A percentile compares a stretch with the other conserved stretches of the same genome.
Conservation (phyloP, 1,139 yeast species). For the Yamadazyma kanchanaburiensis region DNA sequence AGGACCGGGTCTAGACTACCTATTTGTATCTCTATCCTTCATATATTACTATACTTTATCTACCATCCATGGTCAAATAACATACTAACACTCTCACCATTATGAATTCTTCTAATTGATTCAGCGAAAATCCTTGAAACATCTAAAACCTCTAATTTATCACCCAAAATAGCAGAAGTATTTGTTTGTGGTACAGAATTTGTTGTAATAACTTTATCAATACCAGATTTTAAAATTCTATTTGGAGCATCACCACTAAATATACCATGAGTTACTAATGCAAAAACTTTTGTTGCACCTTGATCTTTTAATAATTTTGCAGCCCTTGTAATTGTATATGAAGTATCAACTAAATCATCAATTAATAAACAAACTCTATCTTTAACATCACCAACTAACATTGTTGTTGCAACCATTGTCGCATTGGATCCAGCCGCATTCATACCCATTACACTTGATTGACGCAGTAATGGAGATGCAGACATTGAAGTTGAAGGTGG, state of each 20-base stretch:
- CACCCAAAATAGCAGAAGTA: slow-evolving; percentile 52
- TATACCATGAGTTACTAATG: slow-evolving; percentile 88
- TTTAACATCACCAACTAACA: slow-evolving; percentile 91
- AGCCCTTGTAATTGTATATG: slow-evolving; percentile 87
- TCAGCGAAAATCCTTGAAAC: slow-evolving; percentile 88
- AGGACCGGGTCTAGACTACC: no score
- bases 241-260: slow-evolving; percentile 89
- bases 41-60: background rate
- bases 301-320: slow-evolving; percentile 88
- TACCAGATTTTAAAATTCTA: slow-evolving; percentile 62
- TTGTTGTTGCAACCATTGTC: slow-evolving; percentile 60
- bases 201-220: slow-evolving; percentile 87
- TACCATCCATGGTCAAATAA: slow-evolving; percentile 85
- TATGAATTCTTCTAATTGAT: slow-evolving; percentile 91
- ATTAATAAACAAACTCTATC: slow-evolving; percentile 80
- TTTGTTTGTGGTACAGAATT: slow-evolving; percentile 85
- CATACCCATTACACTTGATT: slow-evolving; percentile 12
- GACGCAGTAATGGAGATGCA: background rate
- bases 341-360: slow-evolving; percentile 94
- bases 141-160: slow-evolving; percentile 76
- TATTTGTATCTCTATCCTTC: no score
- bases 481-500: slow-evolving; percentile 21
- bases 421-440: slow-evolving; percentile 6
- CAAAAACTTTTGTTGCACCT: slow-evolving; percentile 85
- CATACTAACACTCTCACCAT: slow-evolving; percentile 95